A percentile compares a stretch with the other conserved stretches of the same genome.
Conservation (phyloP, 192 early-diverging fungal species). For the Gonapodya prolifera region DNA sequence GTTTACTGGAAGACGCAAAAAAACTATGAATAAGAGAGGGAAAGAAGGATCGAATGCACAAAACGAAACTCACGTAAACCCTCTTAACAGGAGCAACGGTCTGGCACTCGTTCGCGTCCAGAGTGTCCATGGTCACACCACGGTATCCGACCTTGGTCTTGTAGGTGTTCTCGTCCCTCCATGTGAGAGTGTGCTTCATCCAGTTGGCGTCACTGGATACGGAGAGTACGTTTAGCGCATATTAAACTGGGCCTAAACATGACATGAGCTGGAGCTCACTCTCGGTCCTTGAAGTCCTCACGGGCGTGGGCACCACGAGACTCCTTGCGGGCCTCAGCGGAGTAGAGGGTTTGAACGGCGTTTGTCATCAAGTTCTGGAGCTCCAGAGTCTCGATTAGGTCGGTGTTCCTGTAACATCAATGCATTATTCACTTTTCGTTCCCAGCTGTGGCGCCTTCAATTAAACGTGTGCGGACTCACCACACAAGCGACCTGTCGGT, state of each 20-base stretch:
- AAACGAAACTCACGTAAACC: no score
- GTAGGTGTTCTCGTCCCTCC: slow-evolving; percentile 68
- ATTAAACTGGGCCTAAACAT: no score
- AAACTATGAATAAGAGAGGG: no score
- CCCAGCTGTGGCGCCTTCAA: no score
- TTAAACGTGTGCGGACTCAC: no score
- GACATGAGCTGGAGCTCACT: no score
- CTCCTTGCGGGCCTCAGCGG: slow-evolving; percentile 86
- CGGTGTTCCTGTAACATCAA: no score
- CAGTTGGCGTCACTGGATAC: slow-evolving; percentile 82
- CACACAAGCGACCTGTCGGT: slow-evolving; percentile 91
- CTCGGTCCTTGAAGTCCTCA: slow-evolving; percentile 61
- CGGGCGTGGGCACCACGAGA: slow-evolving; percentile 96
- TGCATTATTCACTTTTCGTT: no score
- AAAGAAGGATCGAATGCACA: no score
- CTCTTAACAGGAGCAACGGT: slow-evolving; percentile 69
- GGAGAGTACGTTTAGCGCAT: no score
- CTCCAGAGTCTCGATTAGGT: slow-evolving; percentile 91
- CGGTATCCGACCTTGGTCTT: slow-evolving; percentile 74
- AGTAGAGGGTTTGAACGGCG: slow-evolving; percentile 77
- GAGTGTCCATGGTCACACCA: slow-evolving; percentile 59
- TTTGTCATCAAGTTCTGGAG: slow-evolving; percentile 94
- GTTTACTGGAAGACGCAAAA: no score
- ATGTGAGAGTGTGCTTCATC: slow-evolving; percentile 99
- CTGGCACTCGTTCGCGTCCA: slow-evolving; percentile 91